Evolutionary conservation across 805 yeast genomes (phyloP).

Genomic region (Wickerhamomyces ciferrii): DNA sequence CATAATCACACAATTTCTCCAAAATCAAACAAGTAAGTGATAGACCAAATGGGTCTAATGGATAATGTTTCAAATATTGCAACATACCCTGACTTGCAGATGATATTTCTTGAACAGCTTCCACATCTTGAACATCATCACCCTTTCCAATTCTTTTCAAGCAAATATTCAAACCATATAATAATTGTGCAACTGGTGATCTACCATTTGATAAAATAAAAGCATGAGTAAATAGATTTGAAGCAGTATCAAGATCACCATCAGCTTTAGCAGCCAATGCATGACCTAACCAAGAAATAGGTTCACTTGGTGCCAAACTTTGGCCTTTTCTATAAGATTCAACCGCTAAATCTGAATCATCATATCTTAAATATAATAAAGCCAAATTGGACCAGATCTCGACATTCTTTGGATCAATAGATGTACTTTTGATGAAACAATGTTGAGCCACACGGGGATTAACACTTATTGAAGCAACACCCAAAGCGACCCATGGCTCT

Average conservation of each 20-base stretch:
- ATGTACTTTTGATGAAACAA: conserved; percentile 79
- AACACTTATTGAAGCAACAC: conserved; percentile 60
- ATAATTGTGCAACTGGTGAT: conserved; percentile 60
- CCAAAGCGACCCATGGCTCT: conserved; percentile 78
- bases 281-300: conserved; percentile 81
- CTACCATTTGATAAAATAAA: conserved; percentile 71
- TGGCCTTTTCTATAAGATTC: conserved; percentile 72
- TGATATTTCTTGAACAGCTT: conserved; percentile 58
- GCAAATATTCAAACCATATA: conserved; percentile 61
- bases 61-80: conserved; percentile 56
- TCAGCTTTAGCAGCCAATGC: conserved; percentile 55
- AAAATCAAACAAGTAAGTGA: conserved; percentile 47
- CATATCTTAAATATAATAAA: conserved; percentile 59
- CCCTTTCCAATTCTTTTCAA: conserved; percentile 36
- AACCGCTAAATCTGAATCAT: conserved; percentile 68
- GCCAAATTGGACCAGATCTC: conserved; percentile 81
- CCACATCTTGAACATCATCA: conserved; percentile 48
- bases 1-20: conserved; percentile 69
- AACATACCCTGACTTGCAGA: conserved; percentile 64
- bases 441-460: conserved; percentile 84
- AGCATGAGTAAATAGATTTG: conserved; percentile 69
- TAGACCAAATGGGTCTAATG: conserved; percentile 53
- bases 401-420: conserved; percentile 63
- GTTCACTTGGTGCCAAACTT: conserved; percentile 72
- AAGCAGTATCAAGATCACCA: conserved; percentile 48